Evolutionary conservation across 768 basidiomycete genomes (phyloP).

Genomic region (Boletus sp.): DNA sequence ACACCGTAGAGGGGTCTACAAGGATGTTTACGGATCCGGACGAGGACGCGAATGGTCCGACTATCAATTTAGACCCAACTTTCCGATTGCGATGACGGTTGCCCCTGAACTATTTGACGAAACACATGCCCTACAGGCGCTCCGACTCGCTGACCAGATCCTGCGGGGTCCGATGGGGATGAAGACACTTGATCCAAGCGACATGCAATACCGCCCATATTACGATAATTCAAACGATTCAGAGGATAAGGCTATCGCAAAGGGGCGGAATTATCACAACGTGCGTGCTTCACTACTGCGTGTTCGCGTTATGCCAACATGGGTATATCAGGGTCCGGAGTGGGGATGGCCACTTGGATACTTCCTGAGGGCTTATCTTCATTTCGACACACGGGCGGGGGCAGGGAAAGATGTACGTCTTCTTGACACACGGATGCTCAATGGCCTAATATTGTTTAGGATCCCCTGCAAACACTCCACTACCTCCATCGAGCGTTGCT

Average conservation of each 20-base stretch:
- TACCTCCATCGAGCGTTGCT: constrained; percentile 75
- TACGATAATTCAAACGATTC: constrained; percentile 96
- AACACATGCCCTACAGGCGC: constrained; percentile 72
- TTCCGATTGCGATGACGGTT: constrained; percentile 94
- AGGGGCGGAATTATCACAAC: constrained; percentile 94
- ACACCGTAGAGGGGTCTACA: constrained; percentile 94
- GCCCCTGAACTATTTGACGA: constrained; percentile 93
- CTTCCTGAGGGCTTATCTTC: constrained; percentile 89
- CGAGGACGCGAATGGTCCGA: constrained; percentile 91
- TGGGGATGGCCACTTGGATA: constrained; percentile 97
- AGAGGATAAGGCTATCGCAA: constrained; percentile 78
- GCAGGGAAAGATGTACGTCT: constrained; percentile 62
- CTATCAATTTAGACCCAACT: constrained; percentile 93
- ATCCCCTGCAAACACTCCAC: constrained; percentile 70
- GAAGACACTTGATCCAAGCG: constrained; percentile 89
- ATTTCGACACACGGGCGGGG: constrained; percentile 77
- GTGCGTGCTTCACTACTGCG: constrained; percentile 39
- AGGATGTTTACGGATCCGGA: constrained; percentile 94
- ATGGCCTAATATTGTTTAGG: constrained; percentile 40
- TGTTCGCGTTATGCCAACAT: constrained; percentile 13
- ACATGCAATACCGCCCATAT: constrained; percentile 84
- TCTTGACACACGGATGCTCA: neutral
- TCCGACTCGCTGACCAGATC: constrained; percentile 76
- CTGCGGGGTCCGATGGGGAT: constrained; percentile 91
- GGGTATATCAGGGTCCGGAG: constrained; percentile 67